phyloP scores from a whole-genome alignment of 2,329 filamentous ascomycete species.

The Ceratocystis huliohia region DNA sequence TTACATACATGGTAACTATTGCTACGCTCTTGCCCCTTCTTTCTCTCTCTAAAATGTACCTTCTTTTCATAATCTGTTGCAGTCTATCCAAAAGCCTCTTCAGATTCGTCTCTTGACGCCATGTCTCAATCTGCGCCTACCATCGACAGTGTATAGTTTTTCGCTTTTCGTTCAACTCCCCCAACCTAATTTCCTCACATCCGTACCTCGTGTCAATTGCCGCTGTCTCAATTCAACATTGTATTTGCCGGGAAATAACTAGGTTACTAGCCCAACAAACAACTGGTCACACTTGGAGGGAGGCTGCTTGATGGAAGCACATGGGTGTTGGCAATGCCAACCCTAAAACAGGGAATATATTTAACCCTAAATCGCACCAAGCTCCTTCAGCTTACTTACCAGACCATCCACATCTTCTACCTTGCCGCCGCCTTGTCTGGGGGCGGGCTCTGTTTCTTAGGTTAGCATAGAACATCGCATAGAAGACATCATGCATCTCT shows the following conservation, averaged over 20 bases:
- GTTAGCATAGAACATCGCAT: conserved; percentile 19
- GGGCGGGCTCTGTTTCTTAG: conserved; percentile 54
- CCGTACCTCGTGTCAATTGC: no score
- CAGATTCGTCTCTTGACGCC: no score
- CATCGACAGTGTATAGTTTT: no score
- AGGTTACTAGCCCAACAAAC: neutral
- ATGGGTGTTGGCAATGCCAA: neutral
- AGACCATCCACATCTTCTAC: conserved; percentile 96
- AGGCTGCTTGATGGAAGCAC: no score
- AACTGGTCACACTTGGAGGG: neutral
- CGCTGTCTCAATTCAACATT: no score
- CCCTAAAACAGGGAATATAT: neutral
- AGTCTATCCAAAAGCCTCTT: no score
- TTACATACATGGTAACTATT: no score
- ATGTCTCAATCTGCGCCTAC: no score
- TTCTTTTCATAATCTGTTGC: no score
- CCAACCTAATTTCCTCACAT: neutral
- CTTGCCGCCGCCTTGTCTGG: conserved; percentile 86
- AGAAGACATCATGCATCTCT: conserved; percentile 8
- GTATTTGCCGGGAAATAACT: no score
- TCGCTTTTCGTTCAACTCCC: neutral
- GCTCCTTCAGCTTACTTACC: conserved; percentile 84
- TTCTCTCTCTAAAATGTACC: no score
- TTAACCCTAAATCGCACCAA: conserved; percentile 62
- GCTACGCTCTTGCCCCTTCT: no score